Base-by-base conservation (phyloP, 495 filamentous ascomycete species). In the Lepraria neglecta region DNA sequence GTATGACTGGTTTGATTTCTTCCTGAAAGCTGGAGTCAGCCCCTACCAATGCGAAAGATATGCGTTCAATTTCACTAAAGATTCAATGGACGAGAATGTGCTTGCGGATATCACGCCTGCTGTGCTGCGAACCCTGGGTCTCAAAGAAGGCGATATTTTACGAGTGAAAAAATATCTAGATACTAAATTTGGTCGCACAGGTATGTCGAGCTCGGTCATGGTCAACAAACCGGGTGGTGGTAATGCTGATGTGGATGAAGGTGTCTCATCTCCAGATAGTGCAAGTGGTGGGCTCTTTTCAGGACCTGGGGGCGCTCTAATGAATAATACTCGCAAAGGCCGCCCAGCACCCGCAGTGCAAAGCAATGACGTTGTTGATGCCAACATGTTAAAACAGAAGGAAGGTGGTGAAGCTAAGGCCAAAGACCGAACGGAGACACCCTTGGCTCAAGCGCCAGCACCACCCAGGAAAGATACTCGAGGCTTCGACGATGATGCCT, bases 1-100 rank as follows among this genome's bases (percentile, higher is more conserved):
- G 47, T 96, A 97, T 68, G 94, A 99, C 71, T 99, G 94, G 94
- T 99, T 97, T 69, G 90, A 96, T 65, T 97, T 99, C 75, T 99
- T 99, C 78, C 76, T 99, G 27, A 81, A 84, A 59, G 91, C 91
- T 70, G 94, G 95, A 35, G 89, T 97, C 60, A 87, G 89, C 58
- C 87, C 90, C 40, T 88, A 92, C 66, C 86, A 94, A 48, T 97
- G 94, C 73, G 91, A 97, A 72, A 82, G 95, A 44, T 99, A 99
- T 70, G 85, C 94, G 6, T 86, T 89, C 67, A 88, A 88, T 11
- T 97, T 99, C 67, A 68, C 80, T 33, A 84, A 84, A 68, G 94
- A 99, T 69, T 92, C 91, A 14, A 97, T 99, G 90, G 91, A 96
- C 64, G 91, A 97, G 73, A 87, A 86, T 48, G 83, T 94, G 33